phyloP scores from a whole-genome alignment of 2,329 filamentous ascomycete genomes.

The Pseudogymnoascus sp. region DNA sequence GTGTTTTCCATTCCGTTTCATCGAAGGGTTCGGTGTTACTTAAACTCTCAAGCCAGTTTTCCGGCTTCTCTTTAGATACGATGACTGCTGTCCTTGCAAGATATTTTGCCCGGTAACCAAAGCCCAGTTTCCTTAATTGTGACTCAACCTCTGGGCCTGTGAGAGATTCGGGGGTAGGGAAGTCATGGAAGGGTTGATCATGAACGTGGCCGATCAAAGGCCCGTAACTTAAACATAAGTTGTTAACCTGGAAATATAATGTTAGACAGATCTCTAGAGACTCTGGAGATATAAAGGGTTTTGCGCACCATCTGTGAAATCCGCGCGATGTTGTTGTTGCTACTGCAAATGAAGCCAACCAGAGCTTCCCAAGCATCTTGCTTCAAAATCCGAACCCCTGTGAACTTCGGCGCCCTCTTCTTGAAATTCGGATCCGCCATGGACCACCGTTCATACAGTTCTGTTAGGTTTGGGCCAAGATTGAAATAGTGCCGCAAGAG shows the following conservation, averaged over 20 bases:
- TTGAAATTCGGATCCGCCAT: slow-evolving; percentile 78
- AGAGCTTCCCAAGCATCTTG: slow-evolving; percentile 96
- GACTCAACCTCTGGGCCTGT: slow-evolving; percentile 66
- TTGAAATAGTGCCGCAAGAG: slow-evolving; percentile 83
- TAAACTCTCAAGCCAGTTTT: slow-evolving; percentile 67
- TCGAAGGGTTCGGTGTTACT: slow-evolving; percentile 59
- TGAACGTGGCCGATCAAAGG: slow-evolving; percentile 63
- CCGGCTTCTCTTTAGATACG: slow-evolving; percentile 56
- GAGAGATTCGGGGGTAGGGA: slow-evolving; percentile 69
- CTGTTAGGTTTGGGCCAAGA: slow-evolving; percentile 63
- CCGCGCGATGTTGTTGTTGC: slow-evolving; percentile 93
- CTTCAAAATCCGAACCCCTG: slow-evolving; percentile 81
- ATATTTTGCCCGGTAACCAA: slow-evolving; percentile 92
- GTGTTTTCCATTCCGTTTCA: slow-evolving; percentile 36
- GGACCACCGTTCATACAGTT: slow-evolving; percentile 83
- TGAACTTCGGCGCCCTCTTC: slow-evolving; percentile 76
- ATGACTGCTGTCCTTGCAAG: slow-evolving; percentile 77
- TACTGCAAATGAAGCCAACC: slow-evolving; percentile 93
- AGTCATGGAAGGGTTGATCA: slow-evolving; percentile 72
- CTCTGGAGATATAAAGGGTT: background rate
- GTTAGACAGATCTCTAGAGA: background rate
- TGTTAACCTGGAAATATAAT: slow-evolving; percentile 52
- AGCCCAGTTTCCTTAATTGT: slow-evolving; percentile 73
- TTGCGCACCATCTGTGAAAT: slow-evolving; percentile 81
- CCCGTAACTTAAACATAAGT: slow-evolving; percentile 81